Percentiles rank a stretch among this genome's conserved stretches.
Conservation (phyloP, 75 land plant genomes). For the Pinus taeda region DNA sequence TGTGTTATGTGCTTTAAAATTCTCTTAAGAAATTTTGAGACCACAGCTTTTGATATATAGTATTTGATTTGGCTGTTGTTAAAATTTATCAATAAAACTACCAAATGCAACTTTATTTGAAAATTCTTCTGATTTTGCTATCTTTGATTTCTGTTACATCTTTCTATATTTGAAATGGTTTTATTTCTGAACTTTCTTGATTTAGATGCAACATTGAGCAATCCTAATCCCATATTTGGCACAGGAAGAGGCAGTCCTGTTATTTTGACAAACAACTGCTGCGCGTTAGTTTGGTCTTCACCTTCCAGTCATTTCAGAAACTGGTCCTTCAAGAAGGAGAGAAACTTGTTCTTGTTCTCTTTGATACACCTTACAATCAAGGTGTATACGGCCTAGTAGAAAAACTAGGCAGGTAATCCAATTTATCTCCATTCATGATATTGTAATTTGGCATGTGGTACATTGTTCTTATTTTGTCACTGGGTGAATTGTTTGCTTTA, state of each 20-base stretch:
- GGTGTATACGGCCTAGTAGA: slow-evolving; percentile 98
- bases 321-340: slow-evolving; percentile 98
- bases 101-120: slow-evolving; percentile 3
- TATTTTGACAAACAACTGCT: slow-evolving; percentile 53
- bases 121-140: background rate
- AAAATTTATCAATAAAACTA: background rate
- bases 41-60: background rate
- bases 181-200: background rate
- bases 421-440: background rate
- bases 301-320: slow-evolving; percentile 79
- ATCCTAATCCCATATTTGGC: slow-evolving; percentile 9
- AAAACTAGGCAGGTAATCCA: slow-evolving; percentile 65
- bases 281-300: slow-evolving; percentile 59
- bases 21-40: background rate
- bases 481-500: background rate
- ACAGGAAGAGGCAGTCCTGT: slow-evolving; percentile 24
- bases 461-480: background rate
- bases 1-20: background rate
- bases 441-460: background rate
- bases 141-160: background rate
- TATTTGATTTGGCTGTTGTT: background rate
- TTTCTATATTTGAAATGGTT: background rate
- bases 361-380: slow-evolving; percentile 92
- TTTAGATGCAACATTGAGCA: background rate
- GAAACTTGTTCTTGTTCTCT: slow-evolving; percentile 82